A percentile compares a stretch with the other conserved stretches of the same genome.
Evolutionary conservation across 2,329 filamentous ascomycete genomes (phyloP).

Genomic region (Teratosphaeria zuluensis): DNA sequence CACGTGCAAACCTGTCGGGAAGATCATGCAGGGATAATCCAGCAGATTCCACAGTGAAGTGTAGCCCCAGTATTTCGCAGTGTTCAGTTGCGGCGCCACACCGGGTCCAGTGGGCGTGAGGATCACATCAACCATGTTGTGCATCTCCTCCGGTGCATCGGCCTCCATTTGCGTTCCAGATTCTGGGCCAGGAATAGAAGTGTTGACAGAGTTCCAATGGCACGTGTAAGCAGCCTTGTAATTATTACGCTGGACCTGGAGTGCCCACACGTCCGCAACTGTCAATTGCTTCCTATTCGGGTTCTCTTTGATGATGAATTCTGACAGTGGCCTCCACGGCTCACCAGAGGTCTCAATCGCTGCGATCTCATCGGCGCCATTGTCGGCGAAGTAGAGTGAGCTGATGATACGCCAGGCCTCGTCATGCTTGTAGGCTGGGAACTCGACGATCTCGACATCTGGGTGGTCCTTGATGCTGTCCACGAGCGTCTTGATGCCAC

Average conservation of each 20-base stretch:
- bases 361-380: constrained; percentile 36
- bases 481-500: constrained; percentile 26
- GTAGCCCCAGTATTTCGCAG: constrained; percentile 54
- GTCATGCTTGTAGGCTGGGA: constrained; percentile 40
- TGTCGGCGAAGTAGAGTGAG: constrained; percentile 51
- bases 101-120: constrained; percentile 51
- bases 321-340: constrained; percentile 47
- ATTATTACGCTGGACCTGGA: constrained; percentile 32
- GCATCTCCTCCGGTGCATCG: constrained; percentile 6
- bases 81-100: constrained; percentile 44
- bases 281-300: constrained; percentile 35
- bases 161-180: constrained; percentile 9
- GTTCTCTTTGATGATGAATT: constrained; percentile 50
- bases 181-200: constrained; percentile 13
- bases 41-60: constrained; percentile 60
- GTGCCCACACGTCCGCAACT: constrained; percentile 35
- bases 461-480: constrained; percentile 34
- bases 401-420: constrained; percentile 40
- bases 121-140: constrained; percentile 47
- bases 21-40: constrained; percentile 47
- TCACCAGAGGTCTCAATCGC: constrained; percentile 47
- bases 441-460: constrained; percentile 46
- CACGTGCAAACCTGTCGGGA: constrained; percentile 46
- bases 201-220: constrained; percentile 37
- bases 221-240: constrained; percentile 37